These are phyloP conservation scores for Sistotremastrum niveocremeum DNA, from an alignment of 768 basidiomycete genomes.

Conservation along the genomic window DNA sequence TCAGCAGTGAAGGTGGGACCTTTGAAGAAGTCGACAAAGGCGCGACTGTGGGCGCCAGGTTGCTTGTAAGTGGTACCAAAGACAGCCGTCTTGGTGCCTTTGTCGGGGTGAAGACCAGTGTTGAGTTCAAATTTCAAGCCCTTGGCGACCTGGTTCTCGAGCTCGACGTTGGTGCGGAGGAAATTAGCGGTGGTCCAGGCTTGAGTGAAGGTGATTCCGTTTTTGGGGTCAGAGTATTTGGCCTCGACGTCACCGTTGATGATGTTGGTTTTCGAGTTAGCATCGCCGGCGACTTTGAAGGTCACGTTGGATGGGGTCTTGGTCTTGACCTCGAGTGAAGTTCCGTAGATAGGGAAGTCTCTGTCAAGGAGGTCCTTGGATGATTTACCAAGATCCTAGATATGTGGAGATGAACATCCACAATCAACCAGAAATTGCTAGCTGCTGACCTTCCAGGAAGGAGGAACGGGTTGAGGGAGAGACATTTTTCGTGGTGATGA, in stretches of 20 bases:
- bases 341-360: conserved; percentile 77
- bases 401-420: conserved; percentile 1
- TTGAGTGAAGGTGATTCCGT: conserved; percentile 89
- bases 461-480: conserved; percentile 90
- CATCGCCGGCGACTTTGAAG: conserved; percentile 85
- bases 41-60: conserved; percentile 86
- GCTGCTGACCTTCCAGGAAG: conserved; percentile 78
- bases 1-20: conserved; percentile 97
- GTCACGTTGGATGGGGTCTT: conserved; percentile 77
- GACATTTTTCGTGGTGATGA: conserved; percentile 37
- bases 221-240: conserved; percentile 83
- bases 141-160: conserved; percentile 95
- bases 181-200: conserved; percentile 92
- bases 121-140: conserved; percentile 91
- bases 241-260: conserved; percentile 91
- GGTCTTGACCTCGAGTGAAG: conserved; percentile 75
- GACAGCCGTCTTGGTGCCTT: conserved; percentile 73
- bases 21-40: conserved; percentile 89
- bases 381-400: conserved; percentile 90
- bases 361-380: conserved; percentile 87
- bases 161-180: conserved; percentile 83
- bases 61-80: conserved; percentile 88
- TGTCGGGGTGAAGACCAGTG: conserved; percentile 76
- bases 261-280: conserved; percentile 55
- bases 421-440: neutral